Conservation (phyloP, 148 eudicot species). For the Arctostaphylos glauca region DNA sequence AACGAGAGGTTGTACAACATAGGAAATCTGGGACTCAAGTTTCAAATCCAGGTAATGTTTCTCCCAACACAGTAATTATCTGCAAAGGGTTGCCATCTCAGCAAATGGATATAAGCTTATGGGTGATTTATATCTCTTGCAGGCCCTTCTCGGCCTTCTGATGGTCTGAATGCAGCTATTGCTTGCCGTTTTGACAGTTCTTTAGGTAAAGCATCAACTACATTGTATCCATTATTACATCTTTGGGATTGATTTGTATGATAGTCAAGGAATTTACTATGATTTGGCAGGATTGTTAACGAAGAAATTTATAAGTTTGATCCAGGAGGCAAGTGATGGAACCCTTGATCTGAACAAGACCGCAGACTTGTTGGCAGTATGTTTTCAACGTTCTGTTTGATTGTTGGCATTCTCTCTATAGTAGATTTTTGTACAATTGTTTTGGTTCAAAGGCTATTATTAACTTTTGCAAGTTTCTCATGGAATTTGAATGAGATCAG, state of each 20-base stretch:
- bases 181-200: slow-evolving; percentile 45
- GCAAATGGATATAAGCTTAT: not conserved
- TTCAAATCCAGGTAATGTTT: slow-evolving; percentile 25
- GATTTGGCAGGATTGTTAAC: slow-evolving; percentile 43
- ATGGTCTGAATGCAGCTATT: slow-evolving; percentile 18
- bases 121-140: slow-evolving; percentile 16
- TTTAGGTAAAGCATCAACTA: slow-evolving; percentile 35
- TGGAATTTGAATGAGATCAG: not conserved
- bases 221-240: not conserved
- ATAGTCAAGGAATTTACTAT: slow-evolving; percentile 12
- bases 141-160: slow-evolving; percentile 30
- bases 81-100: not conserved
- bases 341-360: slow-evolving; percentile 40
- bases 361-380: slow-evolving; percentile 39
- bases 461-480: slow-evolving; percentile 1
- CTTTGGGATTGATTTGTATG: not conserved
- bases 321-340: slow-evolving; percentile 37
- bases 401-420: not conserved
- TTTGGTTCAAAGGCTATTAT: not conserved
- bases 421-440: not conserved
- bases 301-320: slow-evolving; percentile 39
- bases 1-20: slow-evolving; percentile 13
- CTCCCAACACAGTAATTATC: not conserved
- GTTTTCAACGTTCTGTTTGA: slow-evolving; percentile 10
- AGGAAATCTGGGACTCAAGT: slow-evolving; percentile 21